phyloP scores from a whole-genome alignment of 345 rosid species.

The Salix caprea region DNA sequence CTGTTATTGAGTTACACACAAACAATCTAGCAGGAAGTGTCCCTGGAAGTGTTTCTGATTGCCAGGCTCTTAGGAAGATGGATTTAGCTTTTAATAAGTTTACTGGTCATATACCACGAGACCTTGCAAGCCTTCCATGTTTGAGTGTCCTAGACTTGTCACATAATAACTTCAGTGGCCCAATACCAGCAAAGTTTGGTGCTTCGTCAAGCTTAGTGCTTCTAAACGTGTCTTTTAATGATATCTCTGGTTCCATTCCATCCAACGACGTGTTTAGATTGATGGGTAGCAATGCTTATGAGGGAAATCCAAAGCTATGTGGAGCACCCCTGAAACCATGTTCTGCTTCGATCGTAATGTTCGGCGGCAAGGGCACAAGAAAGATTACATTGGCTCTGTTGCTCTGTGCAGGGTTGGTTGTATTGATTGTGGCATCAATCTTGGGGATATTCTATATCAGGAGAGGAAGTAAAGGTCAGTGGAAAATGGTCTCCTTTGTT shows the following conservation, averaged over 20 bases:
- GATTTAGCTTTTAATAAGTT: constrained; percentile 56
- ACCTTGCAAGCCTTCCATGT: constrained; percentile 49
- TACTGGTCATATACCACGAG: constrained; percentile 52
- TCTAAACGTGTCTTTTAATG: constrained; percentile 59
- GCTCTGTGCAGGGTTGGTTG: constrained; percentile 41
- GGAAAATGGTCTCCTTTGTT: constrained; percentile 66
- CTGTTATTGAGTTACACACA: constrained; percentile 53
- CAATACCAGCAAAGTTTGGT: constrained; percentile 49
- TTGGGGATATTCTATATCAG: constrained; percentile 47
- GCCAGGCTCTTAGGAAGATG: constrained; percentile 47
- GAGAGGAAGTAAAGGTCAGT: constrained; percentile 50
- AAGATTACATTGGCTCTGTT: constrained; percentile 53
- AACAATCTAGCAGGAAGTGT: constrained; percentile 56
- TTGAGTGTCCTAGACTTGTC: constrained; percentile 57
- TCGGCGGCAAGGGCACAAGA: constrained; percentile 46
- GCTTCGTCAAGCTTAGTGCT: constrained; percentile 40
- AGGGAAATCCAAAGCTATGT: constrained; percentile 68
- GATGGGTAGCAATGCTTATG: constrained; percentile 61
- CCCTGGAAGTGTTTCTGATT: constrained; percentile 51
- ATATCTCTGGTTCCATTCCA: constrained; percentile 64
- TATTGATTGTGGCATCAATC: constrained; percentile 40
- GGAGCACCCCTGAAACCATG: constrained; percentile 70
- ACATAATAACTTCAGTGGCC: constrained; percentile 60
- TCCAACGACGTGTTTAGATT: constrained; percentile 43
- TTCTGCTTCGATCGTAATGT: constrained; percentile 35